Base-by-base conservation (phyloP, 352 stramenopile genomes). In the Hyphochytrium catenoides region DNA sequence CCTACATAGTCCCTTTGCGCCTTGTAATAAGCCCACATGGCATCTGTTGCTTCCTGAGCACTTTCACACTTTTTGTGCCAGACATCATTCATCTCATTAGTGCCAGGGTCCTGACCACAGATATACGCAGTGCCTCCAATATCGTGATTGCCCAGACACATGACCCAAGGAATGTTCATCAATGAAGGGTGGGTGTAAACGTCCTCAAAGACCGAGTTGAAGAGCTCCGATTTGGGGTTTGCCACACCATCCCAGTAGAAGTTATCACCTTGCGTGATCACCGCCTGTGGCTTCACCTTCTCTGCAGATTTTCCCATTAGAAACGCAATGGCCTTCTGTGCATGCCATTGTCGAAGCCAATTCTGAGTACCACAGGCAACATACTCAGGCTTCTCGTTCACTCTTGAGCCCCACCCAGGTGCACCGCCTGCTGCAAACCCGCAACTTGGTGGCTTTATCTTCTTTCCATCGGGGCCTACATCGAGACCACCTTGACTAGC, bases 211-310 rank as follows among this genome's bases (percentile, higher is more conserved):
- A 67, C 82, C 33, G 56, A 57, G 32, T 77, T 59, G 67, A 84
- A 82, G 34, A 66, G 67, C 23, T 41, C 54, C 29, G 75, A 74
- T 29, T 84, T 67, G 6, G 68, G 56, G 14, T 41, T 57, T 16
- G 66, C 69, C 2, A 63, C 66, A 15, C 69, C 69, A 50, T 81
- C 78, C 66, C 66, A 83, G 64, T 83, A 83, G 23, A 81, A 65
- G 54, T 83, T 83, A 52, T 83, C 69, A 26, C 56, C n/a, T n/a
- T n/a, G n/a, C n/a, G n/a, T n/a, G n/a, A n/a, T n/a, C n/a, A n/a
- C n/a, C 18, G 59, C 56, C 34, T 68, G 66, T 3, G 64, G 64
- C 22, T 64, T 57, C 26, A 74, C 41, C 19, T 57, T 56, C 20
- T 53, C 54, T 8, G 64, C 56, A n/a, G 64, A 74, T n/a, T 70